phyloP scores from a whole-genome alignment of 2,329 filamentous ascomycete genomes.

The Pseudopyricularia cyperi region DNA sequence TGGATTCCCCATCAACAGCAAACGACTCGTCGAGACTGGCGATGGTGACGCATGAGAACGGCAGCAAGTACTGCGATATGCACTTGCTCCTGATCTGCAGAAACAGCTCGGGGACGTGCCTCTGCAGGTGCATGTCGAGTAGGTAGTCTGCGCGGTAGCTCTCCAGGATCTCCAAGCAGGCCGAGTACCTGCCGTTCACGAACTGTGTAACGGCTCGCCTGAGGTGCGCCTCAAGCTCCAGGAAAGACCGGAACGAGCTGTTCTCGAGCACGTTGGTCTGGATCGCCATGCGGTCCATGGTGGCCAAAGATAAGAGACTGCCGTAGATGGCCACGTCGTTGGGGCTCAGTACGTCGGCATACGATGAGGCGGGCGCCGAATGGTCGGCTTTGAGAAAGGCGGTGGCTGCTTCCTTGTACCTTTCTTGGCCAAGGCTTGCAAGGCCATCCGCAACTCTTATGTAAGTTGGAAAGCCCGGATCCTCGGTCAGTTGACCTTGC shows the following conservation, averaged over 20 bases:
- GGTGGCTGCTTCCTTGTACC: constrained; percentile 51
- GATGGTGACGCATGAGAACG: constrained; percentile 78
- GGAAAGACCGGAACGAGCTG: constrained; percentile 65
- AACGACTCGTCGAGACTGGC: constrained; percentile 70
- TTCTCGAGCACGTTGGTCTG: constrained; percentile 70
- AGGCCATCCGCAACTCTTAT: constrained; percentile 38
- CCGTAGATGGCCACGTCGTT: constrained; percentile 92
- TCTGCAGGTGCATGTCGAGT: constrained; percentile 76
- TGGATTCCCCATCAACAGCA: constrained; percentile 43
- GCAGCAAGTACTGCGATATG: constrained; percentile 83
- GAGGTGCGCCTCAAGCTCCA: constrained; percentile 89
- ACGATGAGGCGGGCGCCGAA: constrained; percentile 33
- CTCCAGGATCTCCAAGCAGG: constrained; percentile 72
- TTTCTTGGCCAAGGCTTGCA: constrained; percentile 31
- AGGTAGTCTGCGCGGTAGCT: constrained; percentile 73
- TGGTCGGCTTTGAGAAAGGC: constrained; percentile 55
- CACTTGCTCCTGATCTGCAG: constrained; percentile 72
- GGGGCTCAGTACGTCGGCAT: constrained; percentile 60
- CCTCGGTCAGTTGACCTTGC: constrained; percentile 30
- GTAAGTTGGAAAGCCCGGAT: constrained; percentile 33
- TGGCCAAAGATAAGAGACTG: constrained; percentile 77
- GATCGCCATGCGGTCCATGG: constrained; percentile 69
- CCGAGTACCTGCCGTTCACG: constrained; percentile 78
- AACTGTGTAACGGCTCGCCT: constrained; percentile 83
- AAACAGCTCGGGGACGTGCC: constrained; percentile 60